These are phyloP conservation scores for Magnaporthiopsis incrustans DNA, from an alignment of 2,329 filamentous ascomycete species.

Conservation along the genomic window DNA sequence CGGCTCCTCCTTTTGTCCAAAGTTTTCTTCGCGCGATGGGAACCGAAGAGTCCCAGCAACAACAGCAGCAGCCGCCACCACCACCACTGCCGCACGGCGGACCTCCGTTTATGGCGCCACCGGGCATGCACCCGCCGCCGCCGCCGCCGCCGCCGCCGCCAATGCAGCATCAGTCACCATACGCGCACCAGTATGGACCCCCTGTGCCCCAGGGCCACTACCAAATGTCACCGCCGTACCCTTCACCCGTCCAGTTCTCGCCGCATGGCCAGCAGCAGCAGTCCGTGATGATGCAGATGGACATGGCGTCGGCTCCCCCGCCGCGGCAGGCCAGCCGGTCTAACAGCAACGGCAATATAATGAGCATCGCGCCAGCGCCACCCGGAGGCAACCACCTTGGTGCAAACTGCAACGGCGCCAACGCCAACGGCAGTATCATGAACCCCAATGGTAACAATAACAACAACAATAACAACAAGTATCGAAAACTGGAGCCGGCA, in stretches of 20 bases:
- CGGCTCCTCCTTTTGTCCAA: neutral
- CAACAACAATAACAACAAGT: constrained; percentile 28
- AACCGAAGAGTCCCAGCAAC: constrained; percentile 2
- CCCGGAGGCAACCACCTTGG: neutral
- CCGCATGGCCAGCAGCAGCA: neutral
- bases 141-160: constrained; percentile 3
- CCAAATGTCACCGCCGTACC: neutral
- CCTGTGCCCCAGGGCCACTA: neutral
- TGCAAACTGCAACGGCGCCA: neutral
- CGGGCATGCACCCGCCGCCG: neutral
- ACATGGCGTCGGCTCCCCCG: neutral
- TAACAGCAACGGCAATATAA: constrained; percentile 18
- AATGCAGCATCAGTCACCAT: neutral
- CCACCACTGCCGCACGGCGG: neutral
- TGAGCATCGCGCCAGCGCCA: neutral
- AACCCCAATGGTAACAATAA: neutral
- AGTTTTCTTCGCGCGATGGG: neutral
- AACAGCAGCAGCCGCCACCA: neutral
- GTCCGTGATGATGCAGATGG: constrained; percentile 4
- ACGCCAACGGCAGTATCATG: constrained; percentile 1
- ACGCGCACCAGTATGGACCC: neutral
- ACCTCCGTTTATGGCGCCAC: constrained; percentile 1
- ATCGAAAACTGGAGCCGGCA: constrained; percentile 51
- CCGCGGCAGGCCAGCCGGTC: neutral
- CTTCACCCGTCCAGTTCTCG: neutral